phyloP scores from a whole-genome alignment of 768 basidiomycete genomes.

The Mycena galericulata region DNA sequence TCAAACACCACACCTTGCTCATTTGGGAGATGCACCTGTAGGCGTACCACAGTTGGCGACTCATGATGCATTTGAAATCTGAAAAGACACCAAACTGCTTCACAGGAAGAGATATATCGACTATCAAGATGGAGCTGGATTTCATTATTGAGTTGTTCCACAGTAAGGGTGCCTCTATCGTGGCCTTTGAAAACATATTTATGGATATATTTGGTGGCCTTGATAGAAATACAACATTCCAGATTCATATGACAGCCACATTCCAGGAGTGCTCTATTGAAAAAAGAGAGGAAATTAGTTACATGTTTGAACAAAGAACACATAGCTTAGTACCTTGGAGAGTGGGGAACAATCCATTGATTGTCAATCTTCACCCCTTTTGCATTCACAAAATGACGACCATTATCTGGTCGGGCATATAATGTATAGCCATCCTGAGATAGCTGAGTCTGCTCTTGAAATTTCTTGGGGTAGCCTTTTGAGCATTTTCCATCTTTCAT shows the following conservation, averaged over 20 bases:
- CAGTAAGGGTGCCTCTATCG: slow-evolving; percentile 2
- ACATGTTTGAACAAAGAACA: not conserved
- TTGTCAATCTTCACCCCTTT: slow-evolving; percentile 37
- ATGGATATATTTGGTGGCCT: slow-evolving; percentile 35
- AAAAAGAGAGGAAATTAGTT: too few relatives aligned
- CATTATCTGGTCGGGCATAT: slow-evolving; percentile 43
- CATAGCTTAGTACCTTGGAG: slow-evolving; percentile 40
- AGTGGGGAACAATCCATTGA: slow-evolving; percentile 49
- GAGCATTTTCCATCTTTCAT: slow-evolving; percentile 51
- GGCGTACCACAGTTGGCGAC: slow-evolving; percentile 44
- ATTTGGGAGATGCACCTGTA: slow-evolving; percentile 49
- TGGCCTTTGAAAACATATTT: slow-evolving; percentile 12
- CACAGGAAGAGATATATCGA: slow-evolving; percentile 3
- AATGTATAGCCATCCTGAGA: slow-evolving; percentile 51
- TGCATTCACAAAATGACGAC: slow-evolving; percentile 13
- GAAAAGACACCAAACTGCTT: slow-evolving; percentile 1
- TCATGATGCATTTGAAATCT: slow-evolving; percentile 46
- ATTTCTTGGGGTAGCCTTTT: slow-evolving; percentile 53
- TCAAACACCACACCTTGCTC: slow-evolving; percentile 46
- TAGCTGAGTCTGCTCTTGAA: slow-evolving; percentile 43
- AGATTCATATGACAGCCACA: slow-evolving; percentile 58
- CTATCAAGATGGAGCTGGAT: not conserved
- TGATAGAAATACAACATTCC: slow-evolving; percentile 48
- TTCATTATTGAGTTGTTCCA: slow-evolving; percentile 46
- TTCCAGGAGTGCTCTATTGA: not conserved